Base-by-base conservation (phyloP, 352 stramenopile species). In the Phytophthora brassicae region DNA sequence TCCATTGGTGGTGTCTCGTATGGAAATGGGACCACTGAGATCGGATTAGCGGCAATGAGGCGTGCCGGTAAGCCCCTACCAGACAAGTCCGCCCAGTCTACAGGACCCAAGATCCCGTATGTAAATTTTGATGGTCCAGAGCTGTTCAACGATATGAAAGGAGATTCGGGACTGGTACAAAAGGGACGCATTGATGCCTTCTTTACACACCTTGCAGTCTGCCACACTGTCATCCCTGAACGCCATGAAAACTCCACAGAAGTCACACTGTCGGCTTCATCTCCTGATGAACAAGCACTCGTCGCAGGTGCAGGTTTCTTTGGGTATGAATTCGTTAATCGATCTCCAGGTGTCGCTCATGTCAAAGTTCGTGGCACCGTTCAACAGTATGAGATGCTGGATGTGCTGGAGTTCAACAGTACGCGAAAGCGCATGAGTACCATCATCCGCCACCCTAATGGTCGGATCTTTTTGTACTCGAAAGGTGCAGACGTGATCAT, bases 181-280 rank as follows among this genome's bases (percentile, higher is more conserved):
- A 57, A 86, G 43, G 60, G 74, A 23, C 66, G 77, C 0, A 86
- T 91, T 14, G 74, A 94, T 31, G 86, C 68, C 54, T 98, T 91
- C 63, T 96, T 84, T 55, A 87, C 61, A 33, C 88, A 92, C 62
- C 52, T 98, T 17, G 86, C 92, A 0, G 75, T 98, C 6, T 97
- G 92, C 65, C 93, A 99, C 77, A 99, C 97, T 4, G 96, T 99
- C 48, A 98, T 99, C 42, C 95, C 98, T 0, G 97, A 99, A 74
- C 90, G 92, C 74, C 62, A 88, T 81, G 55, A 90, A 49, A 79
- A 78, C 45, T 92, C 83, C 2, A 73, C 48, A 9, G 69, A 86
- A 29, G 59, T 92, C 24, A 90, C 71, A 3, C 56, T 90, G 16
- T 92, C 83, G 0, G 83, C 83, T 20, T 91, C 85, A 2, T 94